Evolutionary conservation across 257 asterid species (phyloP), one percentile per base, ranked within the genome.

Genomic region (Lavandula angustifolia): DNA sequence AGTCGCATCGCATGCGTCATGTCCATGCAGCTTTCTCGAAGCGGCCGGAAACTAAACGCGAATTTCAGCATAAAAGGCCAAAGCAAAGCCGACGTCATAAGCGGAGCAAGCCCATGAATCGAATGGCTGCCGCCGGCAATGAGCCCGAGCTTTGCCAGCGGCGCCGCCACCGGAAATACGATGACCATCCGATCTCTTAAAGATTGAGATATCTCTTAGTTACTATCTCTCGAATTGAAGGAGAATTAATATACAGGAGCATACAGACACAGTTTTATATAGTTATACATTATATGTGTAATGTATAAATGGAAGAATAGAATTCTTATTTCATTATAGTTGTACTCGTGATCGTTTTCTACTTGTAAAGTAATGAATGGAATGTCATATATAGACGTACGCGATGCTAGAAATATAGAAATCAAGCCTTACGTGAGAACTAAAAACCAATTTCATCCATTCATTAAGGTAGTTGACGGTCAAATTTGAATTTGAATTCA

Each of bases 51-150:
- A 10, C 65, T 57, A 67, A 82, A 79, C 44, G 76, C 68, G 47
- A 78, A 60, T 54, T 85, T 85, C 37, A 85, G 73, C 51, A 78
- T 14, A 52, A 80, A 80, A 0, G 92, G 88, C 71, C 83, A 77
- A 8, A 85, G 4, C 63, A 85, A 54, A 43, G 65, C 58, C 40
- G 77, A 63, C 35, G 46, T 40, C 12, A 75, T 3, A 50, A 73
- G 18, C 4, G 88, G 88, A 33, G 80, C 65, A 12, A 66, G 35
- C 69, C 67, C 42, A 11, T 61, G 63, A 49, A 40, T 40, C 0
- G 3, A 3, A 12, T 68, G 63, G 31, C 67, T 4, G 9, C 43
- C 58, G 9, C 38, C 60, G 0, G 41, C 62, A 43, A 74, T 4
- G 35, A 81, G 54, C 42, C 80, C 44, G 69, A 74, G 67, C 81